Base-by-base conservation (phyloP, 2,329 filamentous ascomycete genomes). In the Colletotrichum noveboracense region DNA sequence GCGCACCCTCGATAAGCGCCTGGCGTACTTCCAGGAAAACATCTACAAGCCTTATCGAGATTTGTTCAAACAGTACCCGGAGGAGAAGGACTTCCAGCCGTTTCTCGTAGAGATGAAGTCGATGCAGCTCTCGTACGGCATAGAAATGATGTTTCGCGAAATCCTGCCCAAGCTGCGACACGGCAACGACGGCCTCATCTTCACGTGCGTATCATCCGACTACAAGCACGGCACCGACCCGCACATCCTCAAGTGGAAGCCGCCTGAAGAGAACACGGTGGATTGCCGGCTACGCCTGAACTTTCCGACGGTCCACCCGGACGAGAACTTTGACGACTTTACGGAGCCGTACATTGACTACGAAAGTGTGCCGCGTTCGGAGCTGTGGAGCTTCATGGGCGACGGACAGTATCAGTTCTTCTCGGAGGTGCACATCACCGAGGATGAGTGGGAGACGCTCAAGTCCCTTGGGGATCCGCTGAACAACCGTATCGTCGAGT, bases 231-330 rank as follows among this genome's bases (percentile, higher is more conserved):
- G 97, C 79, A 99, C 97, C 14, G 97, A 99, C 84, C 91, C 92
- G 66, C 94, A 98, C 83, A 99, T 98, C 77, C 88, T 99, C 52
- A 99, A 99, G 85, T 99, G 97, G 97, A 99, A 99, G 86, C 96
- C 96, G 1, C 95, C 95, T 6, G 90, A 95, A 78, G 97, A 99
- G 84, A 99, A 99, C 86, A 98, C 96, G 0, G 92, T 99, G 79
- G 97, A 99, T 83, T 98, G 98, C 84, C 91, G 94, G 56, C 89
- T 98, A 80, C 91, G 91, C 67, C 89, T 99, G 58, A 88, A 90
- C 14, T 98, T 98, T 80, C 94, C 94, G 0, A 82, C 88, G 1
- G 88, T 94, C n/a, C 90, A 94, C 75, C 93, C 94, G 1, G 85
- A 88, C 18, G 94, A 97, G 79, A 91, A 91, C 38, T 58, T 74